Conservation (phyloP, 2,329 filamentous ascomycete species). For the Microthyrium microscopicum region DNA sequence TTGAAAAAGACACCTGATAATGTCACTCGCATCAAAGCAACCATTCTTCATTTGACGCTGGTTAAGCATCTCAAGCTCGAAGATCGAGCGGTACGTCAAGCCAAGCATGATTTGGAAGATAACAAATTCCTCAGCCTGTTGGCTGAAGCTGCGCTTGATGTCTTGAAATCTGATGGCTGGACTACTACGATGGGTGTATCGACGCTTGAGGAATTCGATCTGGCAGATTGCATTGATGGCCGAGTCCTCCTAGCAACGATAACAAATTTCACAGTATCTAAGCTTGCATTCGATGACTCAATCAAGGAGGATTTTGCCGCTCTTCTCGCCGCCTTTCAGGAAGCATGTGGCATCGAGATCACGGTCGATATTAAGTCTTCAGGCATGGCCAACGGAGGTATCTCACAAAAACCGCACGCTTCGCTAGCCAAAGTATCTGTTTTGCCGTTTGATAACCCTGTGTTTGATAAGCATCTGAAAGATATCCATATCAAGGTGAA, state of each 20-base stretch:
- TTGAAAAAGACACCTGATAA: too few species aligned
- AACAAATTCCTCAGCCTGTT: too few species aligned
- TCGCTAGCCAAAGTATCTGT: slow-evolving; percentile 12
- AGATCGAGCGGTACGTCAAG: too few species aligned
- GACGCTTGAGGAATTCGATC: slow-evolving; percentile 22
- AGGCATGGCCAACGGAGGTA: background rate
- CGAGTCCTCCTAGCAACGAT: slow-evolving; percentile 14
- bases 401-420: background rate
- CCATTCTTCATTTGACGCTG: too few species aligned
- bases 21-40: too few species aligned
- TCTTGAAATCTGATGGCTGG: too few species aligned
- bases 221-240: slow-evolving; percentile 41
- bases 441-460: slow-evolving; percentile 29
- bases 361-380: background rate
- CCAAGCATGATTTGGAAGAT: too few species aligned
- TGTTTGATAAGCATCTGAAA: slow-evolving; percentile 31
- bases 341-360: background rate
- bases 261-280: background rate
- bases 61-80: too few species aligned
- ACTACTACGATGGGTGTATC: too few species aligned
- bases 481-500: slow-evolving; percentile 25
- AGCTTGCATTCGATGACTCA: too few species aligned
- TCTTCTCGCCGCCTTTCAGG: background rate
- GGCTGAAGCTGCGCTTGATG: too few species aligned
- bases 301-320: background rate